phyloP scores from a whole-genome alignment of 2,329 filamentous ascomycete species.

The Fusarium odoratissimum region DNA sequence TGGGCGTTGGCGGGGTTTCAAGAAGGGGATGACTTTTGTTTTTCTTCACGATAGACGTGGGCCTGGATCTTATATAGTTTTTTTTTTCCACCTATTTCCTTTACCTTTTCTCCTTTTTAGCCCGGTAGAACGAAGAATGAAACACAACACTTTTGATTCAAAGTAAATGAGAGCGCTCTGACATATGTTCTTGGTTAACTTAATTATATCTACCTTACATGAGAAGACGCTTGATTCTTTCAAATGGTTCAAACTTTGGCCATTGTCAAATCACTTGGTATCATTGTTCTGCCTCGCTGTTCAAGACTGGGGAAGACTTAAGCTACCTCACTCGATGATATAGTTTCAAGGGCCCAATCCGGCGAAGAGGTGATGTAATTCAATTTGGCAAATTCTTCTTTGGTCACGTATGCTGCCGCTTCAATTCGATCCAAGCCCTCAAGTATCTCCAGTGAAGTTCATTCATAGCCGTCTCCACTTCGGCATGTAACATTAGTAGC shows the following conservation, averaged over 20 bases:
- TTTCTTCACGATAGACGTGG: slow-evolving; percentile 35
- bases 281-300: not conserved
- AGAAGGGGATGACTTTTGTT: slow-evolving; percentile 30
- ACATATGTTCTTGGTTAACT: not conserved
- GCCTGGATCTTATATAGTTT: slow-evolving; percentile 9
- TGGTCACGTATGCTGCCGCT: not conserved
- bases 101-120: slow-evolving; percentile 28
- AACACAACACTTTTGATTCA: slow-evolving; percentile 17
- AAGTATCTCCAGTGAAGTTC: not conserved
- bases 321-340: not conserved
- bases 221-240: not conserved
- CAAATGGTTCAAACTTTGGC: not conserved
- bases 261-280: not conserved
- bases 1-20: slow-evolving; percentile 44
- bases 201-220: not conserved
- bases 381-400: not conserved
- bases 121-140: slow-evolving; percentile 40
- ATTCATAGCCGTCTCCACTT: slow-evolving; percentile 10
- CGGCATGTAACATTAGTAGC: not conserved
- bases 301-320: not conserved
- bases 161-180: not conserved
- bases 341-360: no score
- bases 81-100: not conserved
- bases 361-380: not conserved
- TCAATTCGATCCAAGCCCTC: not conserved